A percentile compares a stretch with the other conserved stretches of the same genome.
Conservation (phyloP, 2,329 filamentous ascomycete genomes). For the Harringtonia lauricola region DNA sequence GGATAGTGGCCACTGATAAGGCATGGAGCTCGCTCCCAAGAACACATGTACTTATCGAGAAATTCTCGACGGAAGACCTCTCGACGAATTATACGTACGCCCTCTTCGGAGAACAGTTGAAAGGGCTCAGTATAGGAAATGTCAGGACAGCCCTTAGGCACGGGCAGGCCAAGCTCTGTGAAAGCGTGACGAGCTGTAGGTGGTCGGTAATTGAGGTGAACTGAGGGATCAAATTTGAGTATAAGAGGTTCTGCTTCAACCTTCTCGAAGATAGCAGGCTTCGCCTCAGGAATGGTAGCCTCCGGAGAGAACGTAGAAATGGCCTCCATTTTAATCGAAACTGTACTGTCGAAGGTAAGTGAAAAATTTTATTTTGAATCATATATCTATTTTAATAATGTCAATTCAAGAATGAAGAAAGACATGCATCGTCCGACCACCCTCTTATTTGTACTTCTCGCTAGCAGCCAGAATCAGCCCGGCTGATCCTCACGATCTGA, state of each 20-base stretch:
- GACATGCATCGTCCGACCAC: background rate
- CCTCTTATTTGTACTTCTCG: background rate
- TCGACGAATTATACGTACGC: conserved; percentile 10
- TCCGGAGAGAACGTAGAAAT: conserved; percentile 5
- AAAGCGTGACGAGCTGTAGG: conserved; percentile 7
- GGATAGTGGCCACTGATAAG: conserved; percentile 9
- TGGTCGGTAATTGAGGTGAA: conserved; percentile 10
- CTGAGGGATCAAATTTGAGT: conserved; percentile 9
- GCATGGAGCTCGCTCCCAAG: conserved; percentile 10
- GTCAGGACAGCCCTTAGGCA: conserved; percentile 6
- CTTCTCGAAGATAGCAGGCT: conserved; percentile 6
- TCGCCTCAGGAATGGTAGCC: conserved; percentile 3
- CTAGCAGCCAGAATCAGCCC: background rate
- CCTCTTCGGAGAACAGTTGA: conserved; percentile 10
- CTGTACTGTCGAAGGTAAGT: no score
- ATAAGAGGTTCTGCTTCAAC: conserved; percentile 2
- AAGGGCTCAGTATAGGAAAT: conserved; percentile 9
- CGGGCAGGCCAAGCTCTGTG: conserved; percentile 5
- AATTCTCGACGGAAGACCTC: conserved; percentile 10
- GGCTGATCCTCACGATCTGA: conserved; percentile 1
- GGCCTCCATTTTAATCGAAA: conserved; percentile 2
- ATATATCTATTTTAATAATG: background rate
- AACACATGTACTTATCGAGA: conserved; percentile 10
- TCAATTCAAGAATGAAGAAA: no score
- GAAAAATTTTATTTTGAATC: background rate